Evolutionary conservation across 257 asterid genomes (phyloP), one percentile per base, ranked within the genome.

Genomic region (Prunella vulgaris): DNA sequence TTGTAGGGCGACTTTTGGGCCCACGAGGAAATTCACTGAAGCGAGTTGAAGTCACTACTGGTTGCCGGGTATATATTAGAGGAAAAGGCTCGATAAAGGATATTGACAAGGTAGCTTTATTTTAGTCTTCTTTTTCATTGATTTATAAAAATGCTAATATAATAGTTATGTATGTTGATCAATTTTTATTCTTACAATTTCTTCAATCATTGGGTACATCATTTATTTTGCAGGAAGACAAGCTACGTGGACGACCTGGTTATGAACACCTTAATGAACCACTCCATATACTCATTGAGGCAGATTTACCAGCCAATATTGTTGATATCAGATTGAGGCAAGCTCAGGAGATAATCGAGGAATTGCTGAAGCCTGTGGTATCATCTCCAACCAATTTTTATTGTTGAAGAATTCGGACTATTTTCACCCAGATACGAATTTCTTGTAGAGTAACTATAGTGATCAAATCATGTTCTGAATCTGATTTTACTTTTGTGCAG

Each of bases 21-120:
- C 98, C 99, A 70, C 80, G 97, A 77, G 99, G 97, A 27, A 94
- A 94, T 84, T 94, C 99, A 53, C 77, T 91, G 85, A 94, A 94
- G 73, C 83, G 97, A 74, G 99, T 94, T 72, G 99, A 94, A 82
- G 90, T 84, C 71, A 89, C 95, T 60, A 91, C 99, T 21, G 98
- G 99, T 13, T 94, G 99, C 69, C 97, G 99, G 44, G 99, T 94
- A 22, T 94, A 69, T 83, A 94, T 94, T 54, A 86, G 98, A 85
- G 99, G 99, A 72, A 89, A 85, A 75, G 98, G 99, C 60, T 94
- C 99, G 48, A 89, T 94, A 74, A 94, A 94, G 84, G 99, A 94
- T 76, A 88, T 95, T 15, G 98, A 91, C 79, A 91, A 91, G 95
- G 99, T 94, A 81, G 49, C 51, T 53, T 74, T 74, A 66, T 64